phyloP scores from a whole-genome alignment of 1,139 yeast genomes.

The Pichia terricola region DNA sequence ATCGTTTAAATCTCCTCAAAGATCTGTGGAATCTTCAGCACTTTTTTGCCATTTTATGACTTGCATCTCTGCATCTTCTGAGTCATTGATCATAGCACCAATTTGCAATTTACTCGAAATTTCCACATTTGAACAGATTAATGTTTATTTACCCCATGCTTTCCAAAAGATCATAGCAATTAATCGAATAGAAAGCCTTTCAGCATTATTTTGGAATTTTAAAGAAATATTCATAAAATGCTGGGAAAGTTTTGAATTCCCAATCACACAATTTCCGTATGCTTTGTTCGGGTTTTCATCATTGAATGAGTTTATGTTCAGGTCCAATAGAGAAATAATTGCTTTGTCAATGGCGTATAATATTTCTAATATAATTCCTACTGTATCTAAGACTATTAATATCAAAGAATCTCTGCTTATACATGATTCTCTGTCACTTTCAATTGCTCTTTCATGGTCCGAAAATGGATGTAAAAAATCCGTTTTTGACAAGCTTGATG shows the following conservation, averaged over 20 bases:
- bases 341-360: slow-evolving; percentile 29
- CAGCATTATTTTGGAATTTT: slow-evolving; percentile 25
- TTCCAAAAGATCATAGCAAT: slow-evolving; percentile 21
- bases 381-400: slow-evolving; percentile 8
- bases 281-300: slow-evolving; percentile 28
- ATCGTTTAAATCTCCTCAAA: slow-evolving; percentile 29
- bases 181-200: slow-evolving; percentile 15
- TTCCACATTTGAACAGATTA: slow-evolving; percentile 28
- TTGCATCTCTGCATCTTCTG: slow-evolving; percentile 26
- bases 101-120: slow-evolving; percentile 36
- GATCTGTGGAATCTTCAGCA: slow-evolving; percentile 32
- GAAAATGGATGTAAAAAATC: slow-evolving; percentile 10
- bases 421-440: slow-evolving; percentile 20
- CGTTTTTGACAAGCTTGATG: slow-evolving; percentile 9
- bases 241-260: slow-evolving; percentile 32
- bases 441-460: slow-evolving; percentile 19
- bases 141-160: slow-evolving; percentile 26
- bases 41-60: slow-evolving; percentile 32
- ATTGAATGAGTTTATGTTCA: slow-evolving; percentile 24
- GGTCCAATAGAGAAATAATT: slow-evolving; percentile 29
- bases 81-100: slow-evolving; percentile 26
- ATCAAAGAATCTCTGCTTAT: slow-evolving; percentile 11
- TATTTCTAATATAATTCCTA: slow-evolving; percentile 9
- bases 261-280: slow-evolving; percentile 32
- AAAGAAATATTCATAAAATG: slow-evolving; percentile 25